These are phyloP conservation scores for Tolypocladium capitatum DNA, from an alignment of 2,329 filamentous ascomycete genomes.

Conservation along the genomic window DNA sequence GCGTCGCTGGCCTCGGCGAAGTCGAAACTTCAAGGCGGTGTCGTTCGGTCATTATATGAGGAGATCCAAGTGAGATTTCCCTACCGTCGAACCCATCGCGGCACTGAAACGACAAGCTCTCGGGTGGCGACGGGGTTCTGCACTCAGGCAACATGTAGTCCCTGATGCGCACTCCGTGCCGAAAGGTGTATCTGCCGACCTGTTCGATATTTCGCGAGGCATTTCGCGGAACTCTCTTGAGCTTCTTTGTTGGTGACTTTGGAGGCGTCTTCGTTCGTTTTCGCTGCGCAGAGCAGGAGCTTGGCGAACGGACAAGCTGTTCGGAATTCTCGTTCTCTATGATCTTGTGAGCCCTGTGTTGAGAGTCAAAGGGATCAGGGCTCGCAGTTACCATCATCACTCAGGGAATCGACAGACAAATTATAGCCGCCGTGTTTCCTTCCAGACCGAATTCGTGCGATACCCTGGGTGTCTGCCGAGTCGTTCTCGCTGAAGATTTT, in stretches of 20 bases:
- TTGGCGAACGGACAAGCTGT: not conserved
- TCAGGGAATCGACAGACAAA: rapidly evolving
- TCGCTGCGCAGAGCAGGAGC: not conserved
- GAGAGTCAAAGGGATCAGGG: not conserved
- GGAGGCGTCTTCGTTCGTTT: not conserved
- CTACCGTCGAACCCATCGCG: constrained; percentile 16
- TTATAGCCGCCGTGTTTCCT: not conserved
- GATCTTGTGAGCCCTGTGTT: not conserved
- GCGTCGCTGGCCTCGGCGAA: not conserved
- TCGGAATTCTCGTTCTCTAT: not conserved
- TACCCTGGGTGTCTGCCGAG: not conserved
- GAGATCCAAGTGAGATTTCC: constrained; percentile 8
- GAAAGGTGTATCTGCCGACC: constrained; percentile 14
- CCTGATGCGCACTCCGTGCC: constrained; percentile 15
- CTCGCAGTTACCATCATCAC: not conserved
- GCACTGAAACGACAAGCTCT: constrained; percentile 13
- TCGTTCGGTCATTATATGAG: constrained; percentile 6
- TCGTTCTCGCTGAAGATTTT: not conserved
- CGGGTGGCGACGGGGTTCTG: not conserved
- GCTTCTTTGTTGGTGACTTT: constrained; percentile 1
- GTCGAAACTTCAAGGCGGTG: not conserved
- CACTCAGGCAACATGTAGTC: constrained; percentile 13
- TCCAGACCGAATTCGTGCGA: not conserved
- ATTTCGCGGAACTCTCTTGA: constrained; percentile 12
- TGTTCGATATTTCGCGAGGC: constrained; percentile 13